Evolutionary conservation across 176 grass and related monocot genomes (phyloP).

Genomic region (Saccharum officinarum): DNA sequence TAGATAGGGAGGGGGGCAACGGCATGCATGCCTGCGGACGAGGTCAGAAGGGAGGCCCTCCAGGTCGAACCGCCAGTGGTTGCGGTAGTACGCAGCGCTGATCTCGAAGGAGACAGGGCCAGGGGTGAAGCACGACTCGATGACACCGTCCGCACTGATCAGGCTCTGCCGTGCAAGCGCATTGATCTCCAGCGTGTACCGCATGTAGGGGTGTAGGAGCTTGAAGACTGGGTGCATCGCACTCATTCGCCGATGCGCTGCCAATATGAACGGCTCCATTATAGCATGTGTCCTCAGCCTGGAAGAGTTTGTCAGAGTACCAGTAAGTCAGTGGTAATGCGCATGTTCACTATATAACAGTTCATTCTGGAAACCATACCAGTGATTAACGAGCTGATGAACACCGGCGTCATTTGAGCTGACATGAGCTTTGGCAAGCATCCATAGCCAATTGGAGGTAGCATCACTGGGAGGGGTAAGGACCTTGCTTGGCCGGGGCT

Average conservation of each 20-base stretch:
- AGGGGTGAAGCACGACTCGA: slow-evolving; percentile 93
- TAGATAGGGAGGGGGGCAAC: neutral
- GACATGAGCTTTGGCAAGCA: slow-evolving; percentile 96
- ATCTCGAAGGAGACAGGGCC: slow-evolving; percentile 81
- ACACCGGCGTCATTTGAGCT: slow-evolving; percentile 93
- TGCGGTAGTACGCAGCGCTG: slow-evolving; percentile 67
- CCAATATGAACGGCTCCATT: slow-evolving; percentile 98
- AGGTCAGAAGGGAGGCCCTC: slow-evolving; percentile 90
- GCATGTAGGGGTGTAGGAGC: slow-evolving; percentile 87
- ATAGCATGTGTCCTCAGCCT: slow-evolving; percentile 92
- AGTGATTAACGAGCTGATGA: slow-evolving; percentile 95
- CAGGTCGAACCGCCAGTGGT: slow-evolving; percentile 79
- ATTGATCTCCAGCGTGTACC: slow-evolving; percentile 97
- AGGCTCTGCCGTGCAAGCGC: slow-evolving; percentile 92
- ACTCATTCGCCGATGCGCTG: slow-evolving; percentile 81
- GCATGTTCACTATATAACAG: neutral
- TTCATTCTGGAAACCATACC: slow-evolving; percentile 47
- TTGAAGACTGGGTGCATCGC: slow-evolving; percentile 95
- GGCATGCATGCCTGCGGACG: slow-evolving; percentile 65
- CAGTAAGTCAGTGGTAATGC: neutral
- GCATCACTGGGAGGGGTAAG: slow-evolving; percentile 83
- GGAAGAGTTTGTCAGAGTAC: slow-evolving; percentile 10
- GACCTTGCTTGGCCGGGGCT: slow-evolving; percentile 55
- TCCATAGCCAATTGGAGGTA: slow-evolving; percentile 94
- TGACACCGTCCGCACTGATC: slow-evolving; percentile 90